These are phyloP conservation scores for Saccharomycopsis sp. DNA, from an alignment of 805 yeast genomes.

Conservation along the genomic window DNA sequence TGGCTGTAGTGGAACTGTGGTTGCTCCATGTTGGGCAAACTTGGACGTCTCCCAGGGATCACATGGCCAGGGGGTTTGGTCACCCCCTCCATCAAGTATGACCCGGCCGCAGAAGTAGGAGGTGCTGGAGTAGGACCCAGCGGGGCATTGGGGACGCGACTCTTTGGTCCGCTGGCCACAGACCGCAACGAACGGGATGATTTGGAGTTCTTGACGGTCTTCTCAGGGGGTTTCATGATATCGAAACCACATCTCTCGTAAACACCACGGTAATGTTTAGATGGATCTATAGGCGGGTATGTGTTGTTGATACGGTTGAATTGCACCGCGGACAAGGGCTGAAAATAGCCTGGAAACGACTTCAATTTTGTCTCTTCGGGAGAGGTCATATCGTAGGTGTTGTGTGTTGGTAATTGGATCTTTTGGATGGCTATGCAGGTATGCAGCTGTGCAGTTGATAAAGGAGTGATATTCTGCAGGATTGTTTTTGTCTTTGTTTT, in stretches of 20 bases:
- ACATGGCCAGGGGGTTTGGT: not conserved
- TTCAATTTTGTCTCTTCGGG: not conserved
- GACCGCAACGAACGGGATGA: not conserved
- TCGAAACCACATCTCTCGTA: constrained; percentile 83
- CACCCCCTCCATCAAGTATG: constrained; percentile 20
- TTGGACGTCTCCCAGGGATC: not conserved
- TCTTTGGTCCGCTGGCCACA: not conserved
- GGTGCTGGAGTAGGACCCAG: not conserved
- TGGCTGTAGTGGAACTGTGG: not conserved
- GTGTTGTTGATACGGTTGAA: constrained; percentile 38
- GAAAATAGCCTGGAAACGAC: constrained; percentile 19
- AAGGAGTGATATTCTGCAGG: not conserved
- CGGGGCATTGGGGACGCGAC: not conserved
- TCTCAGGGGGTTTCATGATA: constrained; percentile 31
- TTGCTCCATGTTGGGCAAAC: not conserved
- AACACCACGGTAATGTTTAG: constrained; percentile 57
- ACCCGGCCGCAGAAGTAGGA: constrained; percentile 6
- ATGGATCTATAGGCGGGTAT: constrained; percentile 66
- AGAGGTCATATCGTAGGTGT: not conserved
- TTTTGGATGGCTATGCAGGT: no score
- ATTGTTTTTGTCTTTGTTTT: not conserved
- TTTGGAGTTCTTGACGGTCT: not conserved
- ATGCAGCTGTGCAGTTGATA: no score
- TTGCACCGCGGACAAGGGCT: constrained; percentile 19
- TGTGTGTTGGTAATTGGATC: not conserved